These are phyloP conservation scores for Myxozyma sirexii DNA, from an alignment of 805 yeast species.

Conservation along the genomic window DNA sequence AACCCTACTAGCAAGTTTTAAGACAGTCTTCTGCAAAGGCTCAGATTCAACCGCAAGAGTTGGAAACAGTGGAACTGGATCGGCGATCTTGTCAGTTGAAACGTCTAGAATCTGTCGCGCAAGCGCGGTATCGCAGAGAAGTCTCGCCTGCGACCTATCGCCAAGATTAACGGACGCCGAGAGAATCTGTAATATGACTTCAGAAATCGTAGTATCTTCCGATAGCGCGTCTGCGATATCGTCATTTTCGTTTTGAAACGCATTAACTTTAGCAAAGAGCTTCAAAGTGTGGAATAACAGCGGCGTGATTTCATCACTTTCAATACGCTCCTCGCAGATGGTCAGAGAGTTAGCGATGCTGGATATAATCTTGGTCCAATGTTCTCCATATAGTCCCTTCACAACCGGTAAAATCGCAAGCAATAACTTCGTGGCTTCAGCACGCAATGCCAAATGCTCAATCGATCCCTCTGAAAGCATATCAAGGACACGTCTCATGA, in stretches of 20 bases:
- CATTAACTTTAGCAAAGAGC: slow-evolving; percentile 44
- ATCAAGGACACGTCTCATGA: slow-evolving; percentile 53
- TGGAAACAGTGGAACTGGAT: slow-evolving; percentile 17
- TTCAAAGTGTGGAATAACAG: slow-evolving; percentile 49
- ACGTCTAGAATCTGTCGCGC: slow-evolving; percentile 24
- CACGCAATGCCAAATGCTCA: slow-evolving; percentile 30
- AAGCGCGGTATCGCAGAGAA: slow-evolving; percentile 21
- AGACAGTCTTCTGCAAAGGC: slow-evolving; percentile 48
- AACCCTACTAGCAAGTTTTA: slow-evolving; percentile 43
- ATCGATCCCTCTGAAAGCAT: slow-evolving; percentile 62
- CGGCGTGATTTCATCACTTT: slow-evolving; percentile 16
- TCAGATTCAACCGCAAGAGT: slow-evolving; percentile 27
- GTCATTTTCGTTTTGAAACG: slow-evolving; percentile 32
- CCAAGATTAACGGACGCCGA: slow-evolving; percentile 6
- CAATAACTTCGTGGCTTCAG: slow-evolving; percentile 40
- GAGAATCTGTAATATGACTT: slow-evolving; percentile 9
- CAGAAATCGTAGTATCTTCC: slow-evolving; percentile 37
- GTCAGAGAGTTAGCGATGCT: slow-evolving; percentile 6
- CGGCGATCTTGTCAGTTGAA: slow-evolving; percentile 9
- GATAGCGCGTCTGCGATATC: slow-evolving; percentile 43
- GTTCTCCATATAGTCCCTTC: slow-evolving; percentile 35
- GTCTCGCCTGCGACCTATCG: slow-evolving; percentile 15
- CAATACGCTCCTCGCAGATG: slow-evolving; percentile 7
- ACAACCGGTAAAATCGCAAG: slow-evolving; percentile 33
- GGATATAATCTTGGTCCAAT: slow-evolving; percentile 16